phyloP scores from a whole-genome alignment of 2,329 filamentous ascomycete genomes.

The Talaromyces amestolkiae region DNA sequence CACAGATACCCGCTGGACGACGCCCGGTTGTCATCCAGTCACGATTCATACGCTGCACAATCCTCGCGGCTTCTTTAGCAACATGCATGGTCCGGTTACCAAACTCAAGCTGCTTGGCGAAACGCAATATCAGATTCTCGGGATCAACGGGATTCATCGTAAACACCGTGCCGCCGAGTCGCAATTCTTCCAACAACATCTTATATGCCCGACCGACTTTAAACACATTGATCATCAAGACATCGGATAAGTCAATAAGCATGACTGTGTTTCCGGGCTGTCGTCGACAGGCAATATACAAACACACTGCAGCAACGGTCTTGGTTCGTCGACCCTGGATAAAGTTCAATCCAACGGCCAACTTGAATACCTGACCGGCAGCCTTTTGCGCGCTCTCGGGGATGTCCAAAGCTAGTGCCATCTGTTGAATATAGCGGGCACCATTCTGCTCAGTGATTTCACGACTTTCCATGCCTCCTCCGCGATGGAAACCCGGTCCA shows the following conservation, averaged over 20 bases:
- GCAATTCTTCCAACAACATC: conserved; percentile 64
- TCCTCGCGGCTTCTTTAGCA: conserved; percentile 79
- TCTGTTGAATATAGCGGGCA: conserved; percentile 44
- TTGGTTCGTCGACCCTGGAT: conserved; percentile 81
- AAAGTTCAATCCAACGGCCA: conserved; percentile 72
- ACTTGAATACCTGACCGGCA: conserved; percentile 71
- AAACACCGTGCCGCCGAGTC: conserved; percentile 56
- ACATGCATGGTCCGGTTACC: conserved; percentile 77
- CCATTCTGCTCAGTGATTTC: conserved; percentile 47
- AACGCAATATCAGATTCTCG: conserved; percentile 87
- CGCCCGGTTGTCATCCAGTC: conserved; percentile 98
- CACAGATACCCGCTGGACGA: conserved; percentile 88
- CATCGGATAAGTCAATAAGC: conserved; percentile 92
- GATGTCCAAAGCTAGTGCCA: conserved; percentile 42
- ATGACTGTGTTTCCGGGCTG: conserved; percentile 78
- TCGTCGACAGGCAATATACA: conserved; percentile 84
- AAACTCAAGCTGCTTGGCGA: conserved; percentile 89
- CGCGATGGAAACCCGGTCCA: conserved; percentile 46
- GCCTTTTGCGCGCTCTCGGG: conserved; percentile 63
- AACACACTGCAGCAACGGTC: conserved; percentile 82
- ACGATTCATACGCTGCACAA: conserved; percentile 87
- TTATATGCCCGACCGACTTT: conserved; percentile 88
- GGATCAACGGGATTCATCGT: conserved; percentile 75
- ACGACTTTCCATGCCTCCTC: conserved; percentile 51
- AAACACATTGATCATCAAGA: conserved; percentile 83